These are phyloP conservation scores for Cryptococcus sp. DNA, from an alignment of 1,284 basidiomycete genomes.

Conservation along the genomic window DNA sequence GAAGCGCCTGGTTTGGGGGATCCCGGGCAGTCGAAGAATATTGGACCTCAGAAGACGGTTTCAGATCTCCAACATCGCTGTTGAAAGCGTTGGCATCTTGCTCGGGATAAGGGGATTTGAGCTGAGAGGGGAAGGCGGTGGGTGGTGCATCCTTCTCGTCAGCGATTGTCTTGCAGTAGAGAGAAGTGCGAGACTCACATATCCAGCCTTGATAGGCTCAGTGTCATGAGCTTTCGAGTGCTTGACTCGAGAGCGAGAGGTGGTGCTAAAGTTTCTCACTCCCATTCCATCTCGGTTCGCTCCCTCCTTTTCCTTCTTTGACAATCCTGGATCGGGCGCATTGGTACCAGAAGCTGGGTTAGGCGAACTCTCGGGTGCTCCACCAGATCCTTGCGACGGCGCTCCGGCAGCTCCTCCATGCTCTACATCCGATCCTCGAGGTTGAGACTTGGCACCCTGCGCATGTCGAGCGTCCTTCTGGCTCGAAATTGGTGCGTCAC, in stretches of 20 bases:
- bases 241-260: conserved; percentile 18
- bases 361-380: not conserved
- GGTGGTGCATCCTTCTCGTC: conserved; percentile 22
- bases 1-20: conserved; percentile 31
- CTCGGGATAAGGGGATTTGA: conserved; percentile 21
- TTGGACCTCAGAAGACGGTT: conserved; percentile 20
- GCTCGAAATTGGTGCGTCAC: not conserved
- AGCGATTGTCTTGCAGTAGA: not conserved
- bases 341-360: conserved; percentile 1
- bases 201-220: conserved; percentile 24
- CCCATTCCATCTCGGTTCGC: conserved; percentile 1
- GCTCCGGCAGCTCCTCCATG: conserved; percentile 4
- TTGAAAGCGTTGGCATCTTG: conserved; percentile 12
- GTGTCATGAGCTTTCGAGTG: conserved; percentile 26
- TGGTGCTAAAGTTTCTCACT: conserved; percentile 9
- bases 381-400: not conserved
- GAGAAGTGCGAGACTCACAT: conserved; percentile 18
- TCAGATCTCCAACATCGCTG: conserved; percentile 10
- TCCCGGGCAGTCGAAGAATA: conserved; percentile 29
- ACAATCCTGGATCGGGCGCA: conserved; percentile 1
- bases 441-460: not conserved
- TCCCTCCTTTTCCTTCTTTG: not conserved
- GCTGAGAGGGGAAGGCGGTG: conserved; percentile 20
- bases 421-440: not conserved
- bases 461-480: not conserved